Evolutionary conservation across 1,284 basidiomycete genomes (phyloP), one percentile per base, ranked within the genome.

Genomic region (Paramarasmius palmivorus): DNA sequence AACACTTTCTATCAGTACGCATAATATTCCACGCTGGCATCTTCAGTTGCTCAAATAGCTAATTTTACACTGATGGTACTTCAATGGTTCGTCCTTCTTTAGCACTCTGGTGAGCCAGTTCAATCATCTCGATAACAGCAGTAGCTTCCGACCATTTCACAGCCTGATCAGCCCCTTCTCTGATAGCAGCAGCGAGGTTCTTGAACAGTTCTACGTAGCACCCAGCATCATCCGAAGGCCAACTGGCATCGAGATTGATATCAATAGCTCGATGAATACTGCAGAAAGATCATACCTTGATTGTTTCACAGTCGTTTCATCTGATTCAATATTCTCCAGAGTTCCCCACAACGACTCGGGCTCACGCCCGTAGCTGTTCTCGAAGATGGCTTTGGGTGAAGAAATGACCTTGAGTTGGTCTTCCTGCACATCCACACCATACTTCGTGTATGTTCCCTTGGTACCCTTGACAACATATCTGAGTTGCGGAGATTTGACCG

Each of bases 341-440:
- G 71, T 75, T 7, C 84, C 88, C 73, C 80, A 84, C 38, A 84
- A 72, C 29, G 70, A 69, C 61, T 83, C 77, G 2, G 84, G 81
- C 65, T 91, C 89, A 47, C 68, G 69, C 4, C 83, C 85, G 59
- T 77, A 86, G 25, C 65, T 65, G 1, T 68, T 63, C 47, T 74
- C 68, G 47, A 78, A 68, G 52, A 86, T 81, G 14, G 68, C 73
- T 12, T 64, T 66, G n/a, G 81, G 79, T 9, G 69, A 63, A 9
- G 76, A 63, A 53, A 88, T 82, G 3, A 66, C 74, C 63, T 80
- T 83, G 40, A 88, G 75, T 55, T 85, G 81, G 56, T 84, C 83
- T 69, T 93, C 92, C 65, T 94, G 92, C 2, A 83, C 73, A 67
- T 94, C 92, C 38, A 92, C 68, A 1, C 90, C 91, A 63, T 78